Evolutionary conservation across 1,284 basidiomycete species (phyloP).

Genomic region (Irpex rosettiformis): DNA sequence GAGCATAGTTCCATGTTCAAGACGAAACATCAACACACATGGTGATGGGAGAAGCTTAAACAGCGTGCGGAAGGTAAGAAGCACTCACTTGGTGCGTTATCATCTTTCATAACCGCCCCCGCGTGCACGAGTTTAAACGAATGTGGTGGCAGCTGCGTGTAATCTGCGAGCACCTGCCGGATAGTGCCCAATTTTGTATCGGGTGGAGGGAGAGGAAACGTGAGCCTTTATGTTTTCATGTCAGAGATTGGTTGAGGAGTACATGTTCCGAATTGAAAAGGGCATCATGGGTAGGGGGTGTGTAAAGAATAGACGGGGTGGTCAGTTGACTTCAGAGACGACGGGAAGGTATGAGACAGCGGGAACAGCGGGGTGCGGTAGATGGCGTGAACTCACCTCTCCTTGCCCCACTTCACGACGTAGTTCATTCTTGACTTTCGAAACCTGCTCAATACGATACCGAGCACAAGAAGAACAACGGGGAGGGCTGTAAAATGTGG

Average conservation of each 20-base stretch:
- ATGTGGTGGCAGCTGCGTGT: conserved; percentile 56
- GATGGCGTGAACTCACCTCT: conserved; percentile 35
- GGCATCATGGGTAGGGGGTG: background rate
- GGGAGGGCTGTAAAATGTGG: conserved; percentile 22
- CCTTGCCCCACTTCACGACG: conserved; percentile 62
- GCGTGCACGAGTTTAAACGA: conserved; percentile 79
- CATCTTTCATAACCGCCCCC: conserved; percentile 78
- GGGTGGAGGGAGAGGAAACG: conserved; percentile 54
- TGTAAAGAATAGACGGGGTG: background rate
- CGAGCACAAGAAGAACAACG: conserved; percentile 31
- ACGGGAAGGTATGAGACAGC: conserved; percentile 13
- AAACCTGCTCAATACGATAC: conserved; percentile 24
- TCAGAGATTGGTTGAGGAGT: background rate
- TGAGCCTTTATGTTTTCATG: conserved; percentile 34
- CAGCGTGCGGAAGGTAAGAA: conserved; percentile 13
- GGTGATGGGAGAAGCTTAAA: conserved; percentile 12
- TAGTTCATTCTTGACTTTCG: conserved; percentile 38
- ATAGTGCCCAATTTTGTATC: conserved; percentile 52
- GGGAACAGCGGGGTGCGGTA: conserved; percentile 7
- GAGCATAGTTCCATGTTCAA: background rate
- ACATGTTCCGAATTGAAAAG: background rate
- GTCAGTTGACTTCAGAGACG: conserved; percentile 14
- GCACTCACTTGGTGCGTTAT: conserved; percentile 58
- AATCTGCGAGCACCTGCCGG: conserved; percentile 54
- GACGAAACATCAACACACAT: conserved; percentile 12